Percentiles rank a stretch among this genome's conserved stretches.
These are phyloP conservation scores for Carex kokanica DNA, from an alignment of 176 grass and related monocot genomes.

Conservation along the genomic window DNA sequence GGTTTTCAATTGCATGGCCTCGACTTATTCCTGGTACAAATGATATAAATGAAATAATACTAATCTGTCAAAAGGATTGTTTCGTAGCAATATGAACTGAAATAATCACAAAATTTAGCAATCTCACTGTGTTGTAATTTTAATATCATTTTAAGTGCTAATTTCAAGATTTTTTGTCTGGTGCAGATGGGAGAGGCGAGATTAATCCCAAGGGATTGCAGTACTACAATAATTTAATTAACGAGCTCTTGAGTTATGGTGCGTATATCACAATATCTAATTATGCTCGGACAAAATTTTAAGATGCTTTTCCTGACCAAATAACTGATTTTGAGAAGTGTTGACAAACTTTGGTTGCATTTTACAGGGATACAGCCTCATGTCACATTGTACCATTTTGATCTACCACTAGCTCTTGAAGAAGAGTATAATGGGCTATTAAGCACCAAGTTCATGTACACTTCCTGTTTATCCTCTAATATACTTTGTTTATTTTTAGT, in stretches of 20 bases:
- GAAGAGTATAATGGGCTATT: conserved; percentile 60
- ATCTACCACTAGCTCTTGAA: conserved; percentile 65
- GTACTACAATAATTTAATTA: conserved; percentile 77
- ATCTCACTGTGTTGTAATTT: neutral
- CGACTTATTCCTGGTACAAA: conserved; percentile 56
- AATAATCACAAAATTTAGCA: neutral
- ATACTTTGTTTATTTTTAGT: neutral
- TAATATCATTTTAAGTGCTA: neutral
- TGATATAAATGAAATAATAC: neutral
- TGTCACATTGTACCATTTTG: conserved; percentile 67
- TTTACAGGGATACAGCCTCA: conserved; percentile 65
- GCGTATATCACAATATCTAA: neutral
- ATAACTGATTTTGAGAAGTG: neutral
- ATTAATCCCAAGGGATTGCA: conserved; percentile 79
- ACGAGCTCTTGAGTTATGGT: conserved; percentile 59
- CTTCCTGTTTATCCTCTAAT: neutral
- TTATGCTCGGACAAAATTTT: neutral
- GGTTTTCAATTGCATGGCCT: conserved; percentile 75
- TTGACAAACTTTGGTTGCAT: neutral
- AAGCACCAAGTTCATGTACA: conserved; percentile 59
- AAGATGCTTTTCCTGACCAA: neutral
- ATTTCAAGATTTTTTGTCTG: neutral
- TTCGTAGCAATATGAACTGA: neutral
- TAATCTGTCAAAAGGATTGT: neutral
- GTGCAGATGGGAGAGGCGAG: conserved; percentile 73